These are phyloP conservation scores for Erucastrum elatum DNA, from an alignment of 345 rosid species.

Conservation along the genomic window DNA sequence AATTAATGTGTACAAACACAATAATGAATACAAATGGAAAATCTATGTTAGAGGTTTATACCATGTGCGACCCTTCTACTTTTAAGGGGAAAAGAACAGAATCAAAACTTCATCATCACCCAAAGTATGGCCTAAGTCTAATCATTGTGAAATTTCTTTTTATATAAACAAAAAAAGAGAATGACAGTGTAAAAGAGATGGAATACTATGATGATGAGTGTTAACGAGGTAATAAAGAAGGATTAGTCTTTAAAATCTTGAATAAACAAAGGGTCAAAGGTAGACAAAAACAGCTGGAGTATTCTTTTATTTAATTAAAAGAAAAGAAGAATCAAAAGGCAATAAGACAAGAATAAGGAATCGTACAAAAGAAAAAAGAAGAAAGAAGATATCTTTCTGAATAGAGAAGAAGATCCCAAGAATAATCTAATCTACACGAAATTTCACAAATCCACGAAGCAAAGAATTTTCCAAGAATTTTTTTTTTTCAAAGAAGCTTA, in stretches of 20 bases:
- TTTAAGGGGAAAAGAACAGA: slow-evolving; percentile 23
- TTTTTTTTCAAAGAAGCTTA: neutral
- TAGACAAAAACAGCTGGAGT: slow-evolving; percentile 43
- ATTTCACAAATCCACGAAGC: slow-evolving; percentile 36
- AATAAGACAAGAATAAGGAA: slow-evolving; percentile 43
- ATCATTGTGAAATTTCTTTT: slow-evolving; percentile 40
- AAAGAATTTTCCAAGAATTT: slow-evolving; percentile 25
- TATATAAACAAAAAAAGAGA: slow-evolving; percentile 11
- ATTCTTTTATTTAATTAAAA: neutral
- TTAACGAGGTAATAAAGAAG: slow-evolving; percentile 23
- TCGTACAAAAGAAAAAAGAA: slow-evolving; percentile 28
- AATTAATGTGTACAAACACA: neutral
- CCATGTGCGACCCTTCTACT: slow-evolving; percentile 56
- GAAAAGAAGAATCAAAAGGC: slow-evolving; percentile 25
- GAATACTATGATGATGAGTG: slow-evolving; percentile 23
- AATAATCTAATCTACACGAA: slow-evolving; percentile 33
- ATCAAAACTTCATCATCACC: slow-evolving; percentile 35
- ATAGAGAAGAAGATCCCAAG: slow-evolving; percentile 38
- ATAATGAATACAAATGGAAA: slow-evolving; percentile 19
- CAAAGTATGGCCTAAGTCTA: slow-evolving; percentile 39
- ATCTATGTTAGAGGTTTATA: slow-evolving; percentile 39
- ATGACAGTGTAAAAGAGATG: slow-evolving; percentile 47
- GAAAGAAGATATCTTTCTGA: slow-evolving; percentile 33
- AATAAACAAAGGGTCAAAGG: slow-evolving; percentile 28
- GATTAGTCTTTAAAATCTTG: slow-evolving; percentile 1